phyloP scores from a whole-genome alignment of 1,284 basidiomycete species.

The Tremellales sp. region DNA sequence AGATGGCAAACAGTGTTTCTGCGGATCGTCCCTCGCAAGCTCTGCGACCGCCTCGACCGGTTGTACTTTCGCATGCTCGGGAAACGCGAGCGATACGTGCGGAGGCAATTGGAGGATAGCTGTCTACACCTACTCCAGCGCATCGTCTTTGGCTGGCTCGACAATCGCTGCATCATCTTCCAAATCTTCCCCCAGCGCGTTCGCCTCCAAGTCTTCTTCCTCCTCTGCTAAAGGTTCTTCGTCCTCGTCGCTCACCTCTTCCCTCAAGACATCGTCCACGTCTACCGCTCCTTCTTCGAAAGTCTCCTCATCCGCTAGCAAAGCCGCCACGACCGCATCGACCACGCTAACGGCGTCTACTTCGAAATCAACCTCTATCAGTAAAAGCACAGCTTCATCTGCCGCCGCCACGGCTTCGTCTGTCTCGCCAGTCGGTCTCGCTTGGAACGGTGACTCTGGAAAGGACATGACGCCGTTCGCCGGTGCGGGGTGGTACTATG shows the following conservation, averaged over 20 bases:
- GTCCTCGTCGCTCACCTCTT: neutral
- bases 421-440: neutral
- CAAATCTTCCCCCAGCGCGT: neutral
- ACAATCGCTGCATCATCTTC: neutral
- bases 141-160: too few relatives aligned
- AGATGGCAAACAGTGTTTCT: too few relatives aligned
- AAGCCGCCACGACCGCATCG: neutral
- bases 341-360: neutral
- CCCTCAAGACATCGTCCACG: slow-evolving; percentile 5
- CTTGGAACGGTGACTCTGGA: neutral
- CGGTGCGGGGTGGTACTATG: slow-evolving; percentile 13
- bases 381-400: neutral
- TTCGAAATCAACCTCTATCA: neutral
- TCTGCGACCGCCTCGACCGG: too few relatives aligned
- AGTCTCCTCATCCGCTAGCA: neutral
- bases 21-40: too few relatives aligned
- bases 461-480: neutral
- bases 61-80: too few relatives aligned
- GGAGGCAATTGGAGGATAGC: too few relatives aligned
- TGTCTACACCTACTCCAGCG: too few relatives aligned
- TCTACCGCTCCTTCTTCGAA: neutral
- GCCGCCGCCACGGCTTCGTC: neutral
- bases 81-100: too few relatives aligned
- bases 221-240: neutral
- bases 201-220: neutral